A percentile compares a stretch with the other conserved stretches of the same genome.
These are phyloP conservation scores for Gossypium gossypioides DNA, from an alignment of 441 rosid species.

Conservation along the genomic window DNA sequence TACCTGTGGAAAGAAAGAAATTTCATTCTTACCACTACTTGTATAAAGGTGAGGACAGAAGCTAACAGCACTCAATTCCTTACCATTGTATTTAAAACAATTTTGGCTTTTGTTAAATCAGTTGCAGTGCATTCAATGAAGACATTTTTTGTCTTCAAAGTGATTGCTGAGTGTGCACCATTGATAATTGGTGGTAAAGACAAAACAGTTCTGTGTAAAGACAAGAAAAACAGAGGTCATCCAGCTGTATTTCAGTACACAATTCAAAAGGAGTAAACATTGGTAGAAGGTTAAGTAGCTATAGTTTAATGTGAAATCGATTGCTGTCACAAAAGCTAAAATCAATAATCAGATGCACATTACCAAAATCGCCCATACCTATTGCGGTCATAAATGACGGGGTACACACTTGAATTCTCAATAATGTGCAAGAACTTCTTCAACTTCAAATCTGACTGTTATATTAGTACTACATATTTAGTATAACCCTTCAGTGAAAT, in stretches of 20 bases:
- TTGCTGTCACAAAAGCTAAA: not conserved
- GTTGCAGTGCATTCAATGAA: constrained; percentile 94
- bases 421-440: constrained; percentile 85
- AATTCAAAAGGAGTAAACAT: not conserved
- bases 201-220: constrained; percentile 58
- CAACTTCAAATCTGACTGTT: constrained; percentile 83
- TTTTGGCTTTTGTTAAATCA: constrained; percentile 86
- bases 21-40: not conserved
- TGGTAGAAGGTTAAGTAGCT: not conserved
- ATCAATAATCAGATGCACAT: not conserved
- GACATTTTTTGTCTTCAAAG: constrained; percentile 82
- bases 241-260: not conserved
- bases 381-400: constrained; percentile 61
- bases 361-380: constrained; percentile 38
- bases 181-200: constrained; percentile 92
- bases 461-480: constrained; percentile 12
- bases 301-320: not conserved
- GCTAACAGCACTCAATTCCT: constrained; percentile 13
- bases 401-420: constrained; percentile 71
- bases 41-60: not conserved
- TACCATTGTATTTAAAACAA: constrained; percentile 89
- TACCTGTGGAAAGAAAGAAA: constrained; percentile 31
- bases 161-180: constrained; percentile 90
- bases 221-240: constrained; percentile 8
- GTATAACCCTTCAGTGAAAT: not conserved